Base-by-base conservation (phyloP, 805 yeast species). In the Myxozyma sirexii region DNA sequence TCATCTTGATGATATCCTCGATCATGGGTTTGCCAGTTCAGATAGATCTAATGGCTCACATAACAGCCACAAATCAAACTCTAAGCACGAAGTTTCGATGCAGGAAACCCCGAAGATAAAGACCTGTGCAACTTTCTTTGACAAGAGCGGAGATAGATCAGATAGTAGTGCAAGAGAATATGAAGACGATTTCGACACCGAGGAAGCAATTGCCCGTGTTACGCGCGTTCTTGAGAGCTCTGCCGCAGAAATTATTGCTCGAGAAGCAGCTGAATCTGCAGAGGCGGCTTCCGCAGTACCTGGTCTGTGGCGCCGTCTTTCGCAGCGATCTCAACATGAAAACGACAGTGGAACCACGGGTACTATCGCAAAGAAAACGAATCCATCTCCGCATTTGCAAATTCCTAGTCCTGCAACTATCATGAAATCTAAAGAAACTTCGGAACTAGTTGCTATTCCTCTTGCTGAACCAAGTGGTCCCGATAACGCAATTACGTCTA, bases 381-480 rank as follows among this genome's bases (percentile, higher is more conserved):
- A 19, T 10, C 17, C 41, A 33, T 17, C 39, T 31, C 51, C 41
- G 15, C 38, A 31, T 33, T 33, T 47, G 2, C 51, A 47, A 13
- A 42, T 58, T 39, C 62, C 62, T 17, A 58, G 62, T 41, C 59
- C 63, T 15, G 50, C 63, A 26, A 51, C 47, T 49, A 47, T 59
- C n/a, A 24, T 33, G n/a, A 29, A 45, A 5, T 10, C 49, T 3
- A 51, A 56, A 24, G 19, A 35, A 15, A 59, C 63, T 6, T n/a
- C 43, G n/a, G 60, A 43, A 6, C 53, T 49, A 21, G 62, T 59
- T 17, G 33, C 56, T n/a, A 52, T 59, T 12, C 63, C 63, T 13
- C 26, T 50, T 31, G 62, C 60, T 3, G 38, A n/a, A 21, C n/a
- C 56, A 19, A 23, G 27, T 6, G 59, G 27, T 21, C 8, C 24